phyloP scores from a whole-genome alignment of 2,329 filamentous ascomycete genomes.

The Calonectria hawksworthii region DNA sequence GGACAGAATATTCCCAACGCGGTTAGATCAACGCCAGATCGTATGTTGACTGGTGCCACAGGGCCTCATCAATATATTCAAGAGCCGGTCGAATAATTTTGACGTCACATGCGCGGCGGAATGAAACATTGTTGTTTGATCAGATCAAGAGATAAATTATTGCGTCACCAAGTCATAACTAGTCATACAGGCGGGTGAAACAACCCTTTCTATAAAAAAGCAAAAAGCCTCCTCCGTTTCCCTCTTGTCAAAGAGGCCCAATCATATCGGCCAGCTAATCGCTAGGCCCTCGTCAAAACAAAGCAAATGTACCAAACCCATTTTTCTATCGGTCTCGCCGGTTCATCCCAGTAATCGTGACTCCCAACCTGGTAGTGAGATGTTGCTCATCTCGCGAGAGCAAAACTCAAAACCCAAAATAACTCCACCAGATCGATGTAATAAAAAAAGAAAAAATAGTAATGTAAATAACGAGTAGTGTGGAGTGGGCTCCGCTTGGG shows the following conservation, averaged over 20 bases:
- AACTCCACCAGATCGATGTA: neutral
- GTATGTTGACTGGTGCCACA: neutral
- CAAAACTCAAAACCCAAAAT: conserved; percentile 3
- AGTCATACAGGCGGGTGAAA: conserved; percentile 4
- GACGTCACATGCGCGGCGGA: neutral
- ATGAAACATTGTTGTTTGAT: neutral
- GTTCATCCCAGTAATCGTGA: conserved; percentile 3
- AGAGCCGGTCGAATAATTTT: neutral
- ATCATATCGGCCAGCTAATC: neutral
- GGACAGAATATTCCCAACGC: neutral
- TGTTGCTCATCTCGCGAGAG: conserved; percentile 9
- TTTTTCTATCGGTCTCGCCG: conserved; percentile 11
- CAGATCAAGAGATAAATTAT: neutral
- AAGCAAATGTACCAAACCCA: conserved; percentile 1
- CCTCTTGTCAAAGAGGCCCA: neutral
- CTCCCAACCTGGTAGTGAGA: neutral
- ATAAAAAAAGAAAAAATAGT: conserved; percentile 27
- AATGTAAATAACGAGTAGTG: conserved; percentile 28
- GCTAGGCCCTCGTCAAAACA: neutral
- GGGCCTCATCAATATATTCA: neutral
- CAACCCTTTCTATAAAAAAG: neutral
- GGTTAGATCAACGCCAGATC: neutral
- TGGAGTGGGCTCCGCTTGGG: conserved; percentile 17
- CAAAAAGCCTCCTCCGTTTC: neutral
- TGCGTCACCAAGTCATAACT: conserved; percentile 9